phyloP scores from a whole-genome alignment of 1,139 yeast genomes.

The Yamadazyma epiphylla region DNA sequence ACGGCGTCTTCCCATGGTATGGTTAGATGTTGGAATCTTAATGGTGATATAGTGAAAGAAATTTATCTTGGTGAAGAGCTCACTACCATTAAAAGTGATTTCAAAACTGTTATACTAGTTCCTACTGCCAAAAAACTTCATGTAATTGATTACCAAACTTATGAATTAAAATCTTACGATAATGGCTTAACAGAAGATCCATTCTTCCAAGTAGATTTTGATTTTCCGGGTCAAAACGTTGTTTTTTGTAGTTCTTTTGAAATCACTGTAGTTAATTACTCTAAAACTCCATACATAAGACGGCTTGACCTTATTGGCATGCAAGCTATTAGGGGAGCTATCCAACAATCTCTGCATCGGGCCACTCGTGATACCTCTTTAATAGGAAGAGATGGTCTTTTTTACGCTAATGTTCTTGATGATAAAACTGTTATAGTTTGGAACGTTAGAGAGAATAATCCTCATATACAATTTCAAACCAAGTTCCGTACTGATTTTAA shows the following conservation, averaged over 20 bases:
- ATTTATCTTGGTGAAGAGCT: constrained; percentile 15
- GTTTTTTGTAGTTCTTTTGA: constrained; percentile 22
- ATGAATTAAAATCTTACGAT: constrained; percentile 7
- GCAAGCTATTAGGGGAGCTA: neutral
- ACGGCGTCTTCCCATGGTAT: constrained; percentile 24
- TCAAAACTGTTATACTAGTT: constrained; percentile 22
- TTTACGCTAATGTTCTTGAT: constrained; percentile 32
- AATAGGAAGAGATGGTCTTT: constrained; percentile 38
- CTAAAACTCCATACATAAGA: constrained; percentile 5
- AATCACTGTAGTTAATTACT: constrained; percentile 26
- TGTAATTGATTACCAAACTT: constrained; percentile 19
- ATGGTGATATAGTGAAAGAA: constrained; percentile 18
- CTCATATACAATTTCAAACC: constrained; percentile 8
- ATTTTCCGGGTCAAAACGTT: constrained; percentile 48
- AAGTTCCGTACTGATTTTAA: constrained; percentile 12
- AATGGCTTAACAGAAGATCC: constrained; percentile 6
- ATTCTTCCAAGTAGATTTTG: constrained; percentile 33
- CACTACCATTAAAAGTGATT: constrained; percentile 29
- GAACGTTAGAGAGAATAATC: constrained; percentile 30
- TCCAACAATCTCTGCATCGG: neutral
- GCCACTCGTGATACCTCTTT: constrained; percentile 11
- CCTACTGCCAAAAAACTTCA: constrained; percentile 16
- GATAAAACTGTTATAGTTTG: constrained; percentile 38
- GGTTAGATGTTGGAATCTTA: constrained; percentile 24
- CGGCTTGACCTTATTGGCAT: constrained; percentile 12